Evolutionary conservation across 371 early-diverging fungal genomes (phyloP), one percentile per base, ranked within the genome.

Genomic region (Homolaphlyctis polyrhiza): DNA sequence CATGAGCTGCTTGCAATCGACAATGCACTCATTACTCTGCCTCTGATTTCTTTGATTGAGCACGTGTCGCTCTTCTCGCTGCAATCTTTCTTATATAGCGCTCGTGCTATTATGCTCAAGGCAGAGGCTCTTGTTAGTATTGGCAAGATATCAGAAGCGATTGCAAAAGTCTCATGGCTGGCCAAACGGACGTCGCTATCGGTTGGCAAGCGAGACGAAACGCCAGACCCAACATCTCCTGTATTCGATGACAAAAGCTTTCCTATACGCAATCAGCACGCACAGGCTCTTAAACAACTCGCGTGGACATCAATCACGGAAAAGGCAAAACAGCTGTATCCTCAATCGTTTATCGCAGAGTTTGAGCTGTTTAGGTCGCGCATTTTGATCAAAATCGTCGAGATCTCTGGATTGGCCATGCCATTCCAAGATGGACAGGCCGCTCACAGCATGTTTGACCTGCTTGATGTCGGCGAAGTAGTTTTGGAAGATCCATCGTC

Each of bases 101-200:
- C 54, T 8, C 16, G 43, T 1, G 60, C 57, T 6, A 43, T 25
- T 3, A 34, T 67, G 13, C 28, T 63, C 23, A 62, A 63, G 39
- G 49, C 63, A 28, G 67, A 67, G 29, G 59, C 59, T 1, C 57
- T 67, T 8, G 34, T 67, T 14, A 3, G 13, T 1, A 6, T 63
- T n/a, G 67, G 63, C 3, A 8, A 4, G 21, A 51, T 67, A 25
- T 54, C 63, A 21, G 60, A 62, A 14, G 67, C 59, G 21, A 18
- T 67, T 13, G 49, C 35, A 21, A 25, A 51, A 4, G 13, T 67
- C 21, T 30, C 59, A 8, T 23, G 59, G 33, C 33, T 55, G 55
- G n/a, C 35, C 3, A 55, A 55, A 33, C 55, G 35, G 30, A 55
- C 55, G 21, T 11, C 55, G 35, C 55, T 35, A 3, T 16, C 35